Percentiles rank a stretch among this genome's conserved stretches.
These are phyloP conservation scores for Eucalyptus cladocalyx DNA, from an alignment of 345 rosid genomes.

Conservation along the genomic window DNA sequence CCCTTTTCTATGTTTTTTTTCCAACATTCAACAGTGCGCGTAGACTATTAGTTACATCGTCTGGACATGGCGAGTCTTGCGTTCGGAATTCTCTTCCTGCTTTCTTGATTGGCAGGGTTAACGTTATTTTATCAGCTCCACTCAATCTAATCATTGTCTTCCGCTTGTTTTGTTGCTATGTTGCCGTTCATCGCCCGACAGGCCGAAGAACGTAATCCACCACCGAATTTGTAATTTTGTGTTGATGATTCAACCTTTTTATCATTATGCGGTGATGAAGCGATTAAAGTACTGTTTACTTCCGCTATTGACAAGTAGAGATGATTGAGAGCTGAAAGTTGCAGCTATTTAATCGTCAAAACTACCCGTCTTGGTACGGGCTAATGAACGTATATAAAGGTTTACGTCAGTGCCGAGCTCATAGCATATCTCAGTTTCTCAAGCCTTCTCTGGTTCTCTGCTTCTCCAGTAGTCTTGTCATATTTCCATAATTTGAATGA, in stretches of 20 bases:
- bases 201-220: background rate
- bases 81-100: background rate
- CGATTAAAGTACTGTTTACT: background rate
- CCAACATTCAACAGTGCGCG: background rate
- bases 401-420: background rate
- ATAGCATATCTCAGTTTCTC: background rate
- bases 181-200: background rate
- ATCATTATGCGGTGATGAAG: background rate
- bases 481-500: background rate
- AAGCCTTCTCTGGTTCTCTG: background rate
- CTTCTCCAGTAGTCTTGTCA: background rate
- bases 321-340: background rate
- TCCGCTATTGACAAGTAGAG: background rate
- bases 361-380: background rate
- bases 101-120: background rate
- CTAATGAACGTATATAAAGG: background rate
- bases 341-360: background rate
- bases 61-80: background rate
- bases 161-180: background rate
- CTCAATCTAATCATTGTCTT: background rate
- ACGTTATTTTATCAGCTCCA: background rate
- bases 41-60: background rate
- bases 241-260: background rate
- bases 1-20: background rate
- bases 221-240: background rate